Evolutionary conservation across 2,329 filamentous ascomycete species (phyloP), one percentile per base, ranked within the genome.

Genomic region (Diaporthe destruens): DNA sequence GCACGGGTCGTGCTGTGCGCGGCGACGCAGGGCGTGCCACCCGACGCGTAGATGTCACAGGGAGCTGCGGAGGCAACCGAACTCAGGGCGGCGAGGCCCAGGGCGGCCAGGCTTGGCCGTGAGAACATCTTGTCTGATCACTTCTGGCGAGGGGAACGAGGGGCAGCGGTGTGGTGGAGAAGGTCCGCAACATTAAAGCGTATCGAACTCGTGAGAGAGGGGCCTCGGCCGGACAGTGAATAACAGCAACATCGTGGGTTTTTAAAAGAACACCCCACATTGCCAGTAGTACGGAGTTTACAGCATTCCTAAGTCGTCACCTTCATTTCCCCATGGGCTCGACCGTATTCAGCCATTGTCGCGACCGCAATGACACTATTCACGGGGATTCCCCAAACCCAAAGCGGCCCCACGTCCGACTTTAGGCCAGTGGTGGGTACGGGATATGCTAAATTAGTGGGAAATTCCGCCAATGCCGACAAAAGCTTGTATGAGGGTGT

Each of bases 1-100:
- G 89, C 88, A 5, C 90, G 87, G 71, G 90, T 92, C n/a, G 89
- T 91, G 78, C 88, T 88, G 78, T 92, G 90, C 0, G 90, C 90
- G 0, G 90, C 90, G 14, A 92, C 81, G 76, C 90, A 92, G n/a
- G 89, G 88, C 1, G 88, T 91, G 66, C 85, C 85, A 0, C 88
- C 89, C 0, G 85, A 83, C 1, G 85, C 78, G 80, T 91, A 92
- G 74, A 92, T 84, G 74, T 92, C 90, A 76, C 89, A 92, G 11
- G 90, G 89, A 16, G 84, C 89, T 51, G 88, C 88, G 23, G 81
- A 77, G 53, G 83, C 86, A 39, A 88, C 77, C 9, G 83, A 80
- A 70, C 78, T 75, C 3, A 80, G 77, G 72, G 79, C 81, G 68
- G 80, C 74, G 23, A 86, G 77, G 29, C 80, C 78, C 25, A 85